Evolutionary conservation across 1,284 basidiomycete species (phyloP).

Genomic region (Xanthoconium separans): DNA sequence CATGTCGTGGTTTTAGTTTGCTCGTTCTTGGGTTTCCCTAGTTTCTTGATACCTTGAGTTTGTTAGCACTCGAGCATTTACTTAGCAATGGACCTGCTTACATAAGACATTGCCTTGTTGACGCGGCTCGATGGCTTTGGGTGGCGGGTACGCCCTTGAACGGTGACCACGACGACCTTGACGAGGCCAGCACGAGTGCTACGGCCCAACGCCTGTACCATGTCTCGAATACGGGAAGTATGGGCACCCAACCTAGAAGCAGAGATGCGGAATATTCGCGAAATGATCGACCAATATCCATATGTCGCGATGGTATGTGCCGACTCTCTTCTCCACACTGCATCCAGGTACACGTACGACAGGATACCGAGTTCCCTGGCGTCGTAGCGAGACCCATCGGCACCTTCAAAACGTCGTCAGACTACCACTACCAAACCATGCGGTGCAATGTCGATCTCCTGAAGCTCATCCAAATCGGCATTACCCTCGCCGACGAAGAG

Average conservation of each 20-base stretch:
- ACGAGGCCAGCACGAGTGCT: neutral
- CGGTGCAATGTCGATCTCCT: conserved; percentile 98
- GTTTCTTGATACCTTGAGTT: conserved; percentile 18
- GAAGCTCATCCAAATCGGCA: conserved; percentile 96
- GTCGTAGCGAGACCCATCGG: conserved; percentile 98
- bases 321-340: conserved; percentile 3
- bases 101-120: conserved; percentile 22
- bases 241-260: conserved; percentile 93
- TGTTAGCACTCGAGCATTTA: neutral
- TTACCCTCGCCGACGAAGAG: conserved; percentile 92
- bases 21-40: conserved; percentile 10
- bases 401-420: conserved; percentile 92
- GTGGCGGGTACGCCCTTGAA: conserved; percentile 13
- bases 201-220: conserved; percentile 20
- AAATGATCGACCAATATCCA: conserved; percentile 87
- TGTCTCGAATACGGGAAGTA: conserved; percentile 86
- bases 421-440: conserved; percentile 99
- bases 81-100: conserved; percentile 22
- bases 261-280: conserved; percentile 88
- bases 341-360: conserved; percentile 18
- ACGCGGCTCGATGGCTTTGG: conserved; percentile 14
- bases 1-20: conserved; percentile 33
- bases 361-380: conserved; percentile 99
- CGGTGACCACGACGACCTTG: conserved; percentile 22
- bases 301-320: conserved; percentile 90